Base-by-base conservation (phyloP, 2,329 filamentous ascomycete genomes). In the Tolypocladium ophioglossoides region DNA sequence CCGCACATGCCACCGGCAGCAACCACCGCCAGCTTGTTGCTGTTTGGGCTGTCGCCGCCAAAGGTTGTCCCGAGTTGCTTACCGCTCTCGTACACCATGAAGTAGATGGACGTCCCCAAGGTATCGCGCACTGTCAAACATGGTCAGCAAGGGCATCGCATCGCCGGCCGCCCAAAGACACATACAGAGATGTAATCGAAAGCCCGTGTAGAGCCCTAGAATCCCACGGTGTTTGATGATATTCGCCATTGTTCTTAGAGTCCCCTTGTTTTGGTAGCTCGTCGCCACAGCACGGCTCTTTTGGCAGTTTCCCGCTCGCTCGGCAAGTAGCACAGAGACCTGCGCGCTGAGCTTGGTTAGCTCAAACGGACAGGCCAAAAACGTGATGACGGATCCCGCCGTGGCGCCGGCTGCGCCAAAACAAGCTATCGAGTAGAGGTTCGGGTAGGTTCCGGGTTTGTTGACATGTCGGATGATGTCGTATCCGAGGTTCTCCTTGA, bases 261-360 rank as follows among this genome's bases (percentile, higher is more conserved):
- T 91, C 38, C 87, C 87, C 68, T 90, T 86, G 63, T 89, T 87
- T 67, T 87, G 83, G 65, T 90, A 89, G 68, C 84, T 89, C 54
- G 79, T 73, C 24, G 83, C 83, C 51, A 85, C 78, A 14, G 77
- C 78, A 59, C 79, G 83, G 62, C 76, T 80, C 59, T 79, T 75
- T 50, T 70, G 64, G 51, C 59, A 65, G 20, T 61, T 60, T 9
- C 61, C 63, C 16, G 68, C 68, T 8, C 70, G 66, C 54, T 72
- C 68, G 20, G 86, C 85, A 73, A 91, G 82, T 56, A 92, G 74
- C 12, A 91, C 86, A 2, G 89, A 91, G 22, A 94, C 86, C 68
- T 95, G 89, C 18, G 89, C 88, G 67, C 87, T 91, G 56, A 94
- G 77, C 70, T 95, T 95, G n/a, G 88, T 91, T 68, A 95, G 78